Conservation (phyloP, 495 filamentous ascomycete genomes). For the Rostrohypoxylon terebratum region DNA sequence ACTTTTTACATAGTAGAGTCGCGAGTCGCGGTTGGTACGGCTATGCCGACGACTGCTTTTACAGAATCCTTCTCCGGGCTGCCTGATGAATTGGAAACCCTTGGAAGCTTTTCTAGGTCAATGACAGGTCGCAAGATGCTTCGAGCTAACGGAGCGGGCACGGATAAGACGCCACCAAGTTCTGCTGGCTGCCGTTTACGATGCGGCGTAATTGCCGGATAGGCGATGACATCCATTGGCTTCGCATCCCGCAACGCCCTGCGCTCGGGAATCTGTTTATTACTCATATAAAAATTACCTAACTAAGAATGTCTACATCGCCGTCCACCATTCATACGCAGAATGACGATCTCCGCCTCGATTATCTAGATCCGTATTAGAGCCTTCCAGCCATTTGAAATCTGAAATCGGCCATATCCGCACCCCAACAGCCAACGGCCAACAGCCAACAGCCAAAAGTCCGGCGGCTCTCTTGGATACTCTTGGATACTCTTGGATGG, state of each 20-base stretch:
- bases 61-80: conserved; percentile 1
- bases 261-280: conserved; percentile 39
- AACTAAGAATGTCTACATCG: conserved; percentile 16
- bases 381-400: neutral
- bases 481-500: neutral
- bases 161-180: conserved; percentile 26
- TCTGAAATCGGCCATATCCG: neutral
- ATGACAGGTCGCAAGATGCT: conserved; percentile 32
- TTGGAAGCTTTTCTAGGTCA: conserved; percentile 13
- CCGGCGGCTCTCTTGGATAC: neutral
- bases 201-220: conserved; percentile 32
- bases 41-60: conserved; percentile 22
- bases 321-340: neutral
- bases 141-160: conserved; percentile 31
- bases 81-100: no score
- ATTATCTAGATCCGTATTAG: conserved; percentile 8
- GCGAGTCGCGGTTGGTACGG: conserved; percentile 6
- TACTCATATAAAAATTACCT: conserved; percentile 1
- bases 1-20: no score
- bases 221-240: conserved; percentile 11
- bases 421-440: no score
- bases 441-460: neutral
- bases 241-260: conserved; percentile 16
- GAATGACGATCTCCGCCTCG: conserved; percentile 16
- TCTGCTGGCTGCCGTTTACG: conserved; percentile 37